Base-by-base conservation (phyloP, 345 rosid species). In the Ceriops tagal region DNA sequence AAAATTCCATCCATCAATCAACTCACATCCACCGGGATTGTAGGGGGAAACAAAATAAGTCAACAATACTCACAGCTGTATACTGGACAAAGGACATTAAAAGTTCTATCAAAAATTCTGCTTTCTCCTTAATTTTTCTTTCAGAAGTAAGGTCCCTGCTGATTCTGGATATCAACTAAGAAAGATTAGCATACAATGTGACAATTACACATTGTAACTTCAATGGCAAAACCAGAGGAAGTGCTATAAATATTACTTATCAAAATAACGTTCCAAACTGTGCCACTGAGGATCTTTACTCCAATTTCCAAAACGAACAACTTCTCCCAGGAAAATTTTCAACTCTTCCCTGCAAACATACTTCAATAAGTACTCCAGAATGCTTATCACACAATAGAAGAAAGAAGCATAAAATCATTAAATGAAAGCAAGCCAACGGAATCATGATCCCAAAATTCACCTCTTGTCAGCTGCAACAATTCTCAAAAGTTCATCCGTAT, bases 211-310 rank as follows among this genome's bases (percentile, higher is more conserved):
- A 22, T 11, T 35, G 47, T 18, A 62, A 64, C 58, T 47, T 27
- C 62, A 46, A 65, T 65, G 60, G 22, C 6, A 16, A 32, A 26
- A 62, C 24, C 28, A 65, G 56, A 62, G 59, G 61, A 71, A 73
- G 63, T 66, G 73, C 32, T 27, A 64, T 68, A 27, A 16, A 24
- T 70, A 73, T 87, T 88, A 93, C 99, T 92, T 96, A 52, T 87
- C 97, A 76, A 92, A 96, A 78, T 88, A 92, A 60, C 99, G 98
- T 61, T 90, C 92, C 75, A 92, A 80, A 80, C 86, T 87, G 87
- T 96, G 99, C 93, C 92, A 96, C 68, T 96, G 98, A 76, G 96
- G 93, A 87, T 96, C 99, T 83, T 92, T 92, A 75, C 97, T 87
- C 71, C 87, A 91, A 77, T 92, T 92, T 67, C 99, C 99, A 72